Evolutionary conservation across 2,329 filamentous ascomycete species (phyloP), one percentile per base, ranked within the genome.

Genomic region (Dothideomycetidae sp.): DNA sequence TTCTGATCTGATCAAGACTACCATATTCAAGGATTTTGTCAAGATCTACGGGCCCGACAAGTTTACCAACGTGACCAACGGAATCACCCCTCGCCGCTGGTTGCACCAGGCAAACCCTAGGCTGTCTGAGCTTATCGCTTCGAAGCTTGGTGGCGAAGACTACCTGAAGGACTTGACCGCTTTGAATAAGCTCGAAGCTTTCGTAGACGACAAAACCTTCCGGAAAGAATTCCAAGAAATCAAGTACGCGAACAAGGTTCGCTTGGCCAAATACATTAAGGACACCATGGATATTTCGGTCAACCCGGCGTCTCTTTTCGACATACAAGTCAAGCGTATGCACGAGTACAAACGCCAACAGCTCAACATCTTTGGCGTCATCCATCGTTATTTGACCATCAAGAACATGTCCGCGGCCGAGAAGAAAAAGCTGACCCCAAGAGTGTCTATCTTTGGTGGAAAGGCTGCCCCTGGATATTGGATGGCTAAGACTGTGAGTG

Each of bases 21-120:
- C 90, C n/a, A 93, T 98, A 49, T 96, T 98, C 75, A 94, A 90
- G 60, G 90, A 98, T 59, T 98, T 98, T 60, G 88, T 98, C 42
- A 72, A 75, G 50, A 83, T 98, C 46, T 98, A 90, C 51, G 90
- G 90, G 2, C 79, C 80, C 0, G 90, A 98, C 69, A 94, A 94
- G 60, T 98, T 98, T 61, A 93, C 83, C 41, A 98, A 98, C 51
- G 88, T 98, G 46, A 98, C 90, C 46, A 98, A 98, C 58, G 90
- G 90, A 42, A 92, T 98, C 56, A 98, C 90, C 1, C 90, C 90
- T 9, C 74, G 90, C 51, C 74, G 90, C 55, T 98, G 90, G 90
- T 68, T 98, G 41, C 86, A 98, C 64, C 90, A 98, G 60, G 90
- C 90, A 43, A 98, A 98, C 57, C 90, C 88, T 9, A 75, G 81